phyloP scores from a whole-genome alignment of 371 early-diverging fungal species.

The Funneliformis caledonium region DNA sequence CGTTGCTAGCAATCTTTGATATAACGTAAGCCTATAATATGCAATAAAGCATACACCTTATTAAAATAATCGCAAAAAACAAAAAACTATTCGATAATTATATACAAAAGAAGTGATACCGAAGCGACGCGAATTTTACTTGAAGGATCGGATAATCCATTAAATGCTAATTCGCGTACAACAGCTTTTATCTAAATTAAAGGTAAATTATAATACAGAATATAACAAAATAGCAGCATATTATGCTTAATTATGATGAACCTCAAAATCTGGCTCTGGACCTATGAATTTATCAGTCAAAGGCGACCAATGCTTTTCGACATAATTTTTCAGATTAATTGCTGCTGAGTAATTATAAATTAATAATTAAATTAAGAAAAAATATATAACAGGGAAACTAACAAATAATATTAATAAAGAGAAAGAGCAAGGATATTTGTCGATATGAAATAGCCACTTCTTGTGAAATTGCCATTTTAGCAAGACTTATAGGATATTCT shows the following conservation, averaged over 20 bases:
- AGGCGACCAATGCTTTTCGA: slow-evolving; percentile 80
- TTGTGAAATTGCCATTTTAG: slow-evolving; percentile 67
- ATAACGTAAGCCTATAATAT: slow-evolving; percentile 75
- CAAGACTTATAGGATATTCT: slow-evolving; percentile 71
- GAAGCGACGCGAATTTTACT: slow-evolving; percentile 67
- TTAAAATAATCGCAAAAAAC: slow-evolving; percentile 3
- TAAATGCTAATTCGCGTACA: slow-evolving; percentile 58
- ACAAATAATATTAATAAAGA: background rate
- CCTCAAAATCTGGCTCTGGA: slow-evolving; percentile 62
- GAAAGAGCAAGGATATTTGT: slow-evolving; percentile 70
- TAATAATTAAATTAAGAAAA: background rate
- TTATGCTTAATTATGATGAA: slow-evolving; percentile 22
- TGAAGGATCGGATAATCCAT: slow-evolving; percentile 60
- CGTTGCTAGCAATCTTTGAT: slow-evolving; percentile 87
- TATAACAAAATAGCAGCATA: background rate
- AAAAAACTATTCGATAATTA: background rate
- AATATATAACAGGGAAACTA: slow-evolving; percentile 44
- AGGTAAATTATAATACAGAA: background rate
- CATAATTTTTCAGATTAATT: slow-evolving; percentile 75
- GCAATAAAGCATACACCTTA: background rate
- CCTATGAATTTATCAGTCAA: slow-evolving; percentile 62
- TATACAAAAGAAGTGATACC: slow-evolving; percentile 43
- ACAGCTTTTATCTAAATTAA: slow-evolving; percentile 40
- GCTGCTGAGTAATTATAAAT: slow-evolving; percentile 67
- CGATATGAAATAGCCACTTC: slow-evolving; percentile 70